Evolutionary conservation across 331 rosid species (phyloP).

Genomic region (Phaseolus coccineus): DNA sequence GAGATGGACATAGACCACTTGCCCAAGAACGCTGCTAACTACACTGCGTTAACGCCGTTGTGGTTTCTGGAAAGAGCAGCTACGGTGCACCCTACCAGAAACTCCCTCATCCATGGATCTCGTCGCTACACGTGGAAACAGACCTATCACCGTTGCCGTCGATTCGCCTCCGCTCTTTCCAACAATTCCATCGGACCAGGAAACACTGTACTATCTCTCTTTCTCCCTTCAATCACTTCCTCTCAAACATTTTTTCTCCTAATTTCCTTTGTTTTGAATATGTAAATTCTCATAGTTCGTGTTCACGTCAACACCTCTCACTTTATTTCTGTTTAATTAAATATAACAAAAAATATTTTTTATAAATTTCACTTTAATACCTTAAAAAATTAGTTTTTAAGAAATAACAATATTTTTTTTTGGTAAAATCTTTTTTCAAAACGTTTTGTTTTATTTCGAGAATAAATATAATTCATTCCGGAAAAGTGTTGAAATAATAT

Average conservation of each 20-base stretch:
- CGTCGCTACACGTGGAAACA: constrained; percentile 81
- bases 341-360: too few species aligned
- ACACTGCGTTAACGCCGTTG: constrained; percentile 83
- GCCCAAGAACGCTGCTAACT: constrained; percentile 85
- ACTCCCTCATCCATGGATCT: constrained; percentile 80
- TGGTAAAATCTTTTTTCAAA: too few species aligned
- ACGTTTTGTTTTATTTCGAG: too few species aligned
- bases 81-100: constrained; percentile 72
- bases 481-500: neutral
- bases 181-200: constrained; percentile 69
- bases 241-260: neutral
- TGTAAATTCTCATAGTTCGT: neutral
- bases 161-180: constrained; percentile 83
- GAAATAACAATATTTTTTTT: too few species aligned
- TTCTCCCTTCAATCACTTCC: neutral
- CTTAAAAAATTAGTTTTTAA: too few species aligned
- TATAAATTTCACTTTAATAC: too few species aligned
- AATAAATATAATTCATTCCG: too few species aligned
- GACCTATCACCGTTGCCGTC: constrained; percentile 86
- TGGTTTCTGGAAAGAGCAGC: constrained; percentile 93
- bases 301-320: neutral
- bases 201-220: constrained; percentile 49
- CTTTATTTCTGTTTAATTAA: too few species aligned
- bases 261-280: neutral
- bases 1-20: constrained; percentile 77